A percentile compares a stretch with the other conserved stretches of the same genome.
phyloP scores from a whole-genome alignment of 805 yeast species.

The Cyberlindnera xishuangbannaensis region DNA sequence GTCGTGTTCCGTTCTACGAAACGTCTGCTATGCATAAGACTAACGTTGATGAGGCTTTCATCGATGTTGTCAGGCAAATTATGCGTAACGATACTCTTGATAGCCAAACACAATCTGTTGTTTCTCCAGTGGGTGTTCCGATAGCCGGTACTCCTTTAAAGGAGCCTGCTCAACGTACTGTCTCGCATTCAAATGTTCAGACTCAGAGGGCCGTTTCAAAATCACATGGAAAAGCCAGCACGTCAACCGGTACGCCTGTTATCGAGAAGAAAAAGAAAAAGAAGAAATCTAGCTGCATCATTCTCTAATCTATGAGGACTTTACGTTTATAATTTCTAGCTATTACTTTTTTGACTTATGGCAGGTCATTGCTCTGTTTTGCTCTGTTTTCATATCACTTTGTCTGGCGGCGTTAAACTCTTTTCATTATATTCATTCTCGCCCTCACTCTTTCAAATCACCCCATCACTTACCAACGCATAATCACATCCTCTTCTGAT shows the following conservation, averaged over 20 bases:
- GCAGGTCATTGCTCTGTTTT: too few species aligned
- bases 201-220: constrained; percentile 9
- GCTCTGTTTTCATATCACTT: too few species aligned
- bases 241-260: neutral
- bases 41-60: constrained; percentile 86
- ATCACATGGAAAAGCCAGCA: constrained; percentile 16
- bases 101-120: constrained; percentile 7
- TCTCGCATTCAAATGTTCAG: constrained; percentile 1
- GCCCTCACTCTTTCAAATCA: too few species aligned
- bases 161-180: too few species aligned
- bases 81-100: constrained; percentile 56
- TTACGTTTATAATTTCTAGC: too few species aligned
- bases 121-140: neutral
- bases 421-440: too few species aligned
- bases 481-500: too few species aligned
- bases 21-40: constrained; percentile 88
- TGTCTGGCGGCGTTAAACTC: too few species aligned
- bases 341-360: neutral
- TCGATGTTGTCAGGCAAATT: constrained; percentile 84
- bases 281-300: constrained; percentile 24
- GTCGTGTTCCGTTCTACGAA: constrained; percentile 82
- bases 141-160: too few species aligned
- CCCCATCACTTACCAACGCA: too few species aligned
- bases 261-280: constrained; percentile 21
- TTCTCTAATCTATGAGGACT: constrained; percentile 16